Base-by-base conservation (phyloP, 1,284 basidiomycete species). In the Schizophyllum commune region DNA sequence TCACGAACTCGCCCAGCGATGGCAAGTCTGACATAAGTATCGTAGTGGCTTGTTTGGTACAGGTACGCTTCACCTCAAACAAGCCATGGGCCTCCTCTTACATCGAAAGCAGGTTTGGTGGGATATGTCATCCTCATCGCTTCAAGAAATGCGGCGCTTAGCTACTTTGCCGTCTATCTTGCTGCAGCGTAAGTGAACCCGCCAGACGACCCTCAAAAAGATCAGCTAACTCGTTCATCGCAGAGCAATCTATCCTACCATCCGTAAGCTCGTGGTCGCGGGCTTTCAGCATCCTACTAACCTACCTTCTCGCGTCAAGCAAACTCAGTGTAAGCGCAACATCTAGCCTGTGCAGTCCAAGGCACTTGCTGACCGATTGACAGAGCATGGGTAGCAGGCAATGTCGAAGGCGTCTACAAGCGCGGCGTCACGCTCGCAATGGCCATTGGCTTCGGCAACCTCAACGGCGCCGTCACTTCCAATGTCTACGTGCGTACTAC, bases 321-420 rank as follows among this genome's bases (percentile, higher is more conserved):
- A 54, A 89, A 89, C 72, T 82, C 85, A 20, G 80, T 86, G 80
- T 80, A 65, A 69, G 73, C 67, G 32, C 54, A 20, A 7, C 8
- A 22, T 58, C 52, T 21, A 47, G 17, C 21, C 47, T 57, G 4
- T n/a, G 17, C 53, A 8, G 5, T 61, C 52, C 60, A 64, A 20
- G 19, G 57, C 65, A 53, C 11, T 47, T 52, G 33, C 19, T 13
- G 27, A 34, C 22, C 51, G 22, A 52, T 61, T 58, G 33, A 1
- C 58, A 81, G 79, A 39, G 83, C 87, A 22, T 88, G 86, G 83
- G 80, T 84, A 20, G 82, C 83, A 54, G 83, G 84, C 63, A 89
- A 88, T 68, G 78, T 85, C 39, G 87, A 90, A 70, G 86, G 88
- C 6, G 76, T 82, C 1, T 91, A 89, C 71, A 89, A 89, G 67